Percentiles rank a stretch among this genome's conserved stretches.
Evolutionary conservation across 179 eudicot genomes (phyloP).

Genomic region (Corrigiola litoralis): DNA sequence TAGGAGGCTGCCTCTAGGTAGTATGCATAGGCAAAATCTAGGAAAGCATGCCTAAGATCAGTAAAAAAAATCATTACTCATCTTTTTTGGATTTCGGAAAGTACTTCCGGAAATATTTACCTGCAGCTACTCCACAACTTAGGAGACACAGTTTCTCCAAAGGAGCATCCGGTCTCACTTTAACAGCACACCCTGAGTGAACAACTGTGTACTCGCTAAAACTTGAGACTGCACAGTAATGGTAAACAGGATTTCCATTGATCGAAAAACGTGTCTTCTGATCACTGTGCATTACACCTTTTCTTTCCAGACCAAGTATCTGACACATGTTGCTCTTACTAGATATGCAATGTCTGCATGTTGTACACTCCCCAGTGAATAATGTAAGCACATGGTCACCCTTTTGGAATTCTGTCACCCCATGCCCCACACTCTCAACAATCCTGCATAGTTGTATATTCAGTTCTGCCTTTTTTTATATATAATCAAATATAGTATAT

Average conservation of each 20-base stretch:
- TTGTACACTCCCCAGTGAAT: slow-evolving; percentile 88
- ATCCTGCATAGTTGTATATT: slow-evolving; percentile 48
- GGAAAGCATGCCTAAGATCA: too few species aligned
- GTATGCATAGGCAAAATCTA: too few species aligned
- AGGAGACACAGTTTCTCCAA: slow-evolving; percentile 85
- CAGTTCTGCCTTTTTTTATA: slow-evolving; percentile 1
- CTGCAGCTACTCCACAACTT: slow-evolving; percentile 97
- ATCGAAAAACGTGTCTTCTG: slow-evolving; percentile 81
- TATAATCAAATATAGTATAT: background rate
- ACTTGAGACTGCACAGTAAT: slow-evolving; percentile 95
- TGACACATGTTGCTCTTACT: slow-evolving; percentile 88
- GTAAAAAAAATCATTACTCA: too few species aligned
- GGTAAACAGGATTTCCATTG: slow-evolving; percentile 74
- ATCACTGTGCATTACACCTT: slow-evolving; percentile 91
- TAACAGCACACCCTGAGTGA: slow-evolving; percentile 96
- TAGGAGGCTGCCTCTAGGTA: too few species aligned
- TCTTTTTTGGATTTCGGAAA: too few species aligned
- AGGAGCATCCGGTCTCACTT: slow-evolving; percentile 73
- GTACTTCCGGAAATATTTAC: slow-evolving; percentile 29
- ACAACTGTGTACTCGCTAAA: slow-evolving; percentile 96
- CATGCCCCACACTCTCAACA: slow-evolving; percentile 89
- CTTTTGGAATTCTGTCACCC: slow-evolving; percentile 72
- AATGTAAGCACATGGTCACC: slow-evolving; percentile 94
- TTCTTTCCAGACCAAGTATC: slow-evolving; percentile 81
- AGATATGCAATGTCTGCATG: slow-evolving; percentile 79